Base-by-base conservation (phyloP, 768 basidiomycete genomes). In the Podaxis sp. region DNA sequence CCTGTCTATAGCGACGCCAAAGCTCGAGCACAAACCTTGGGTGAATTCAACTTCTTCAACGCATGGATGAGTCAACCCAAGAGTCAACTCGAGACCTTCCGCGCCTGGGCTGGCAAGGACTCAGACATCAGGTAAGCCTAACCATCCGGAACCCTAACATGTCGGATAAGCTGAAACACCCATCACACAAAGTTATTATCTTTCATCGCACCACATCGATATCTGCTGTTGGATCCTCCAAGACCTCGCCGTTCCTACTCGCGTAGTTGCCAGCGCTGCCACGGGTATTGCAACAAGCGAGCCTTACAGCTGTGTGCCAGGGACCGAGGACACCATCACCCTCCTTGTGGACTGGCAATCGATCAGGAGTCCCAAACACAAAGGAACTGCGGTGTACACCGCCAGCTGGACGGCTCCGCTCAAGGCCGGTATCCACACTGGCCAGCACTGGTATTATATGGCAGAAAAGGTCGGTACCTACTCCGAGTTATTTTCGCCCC, bases 11-110 rank as follows among this genome's bases (percentile, higher is more conserved):
- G 90, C 69, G 94, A 97, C 71, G 95, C 94, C 41, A 89, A 86
- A 69, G 88, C 86, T 3, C 87, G 89, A 57, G 90, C 90, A 29
- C 83, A 81, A 27, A 75, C 83, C 6, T 80, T 96, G 25, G 93
- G 94, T 37, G 93, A 96, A 74, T 94, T 95, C 78, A 96, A 95
- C 77, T 96, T 94, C 76, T 96, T 94, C 85, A 92, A 80, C 67
- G 92, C 94, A 40, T 96, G 95, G 93, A 97, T 97, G 95, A 94
- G 91, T 70, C 95, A 96, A 74, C 95, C 95, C 47, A 97, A 97
- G 77, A 88, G 85, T 69, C 95, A 97, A 75, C 82, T 97, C 27
- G 92, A 94, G 75, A 96, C 95, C 0, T 97, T 96, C 85, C 87
- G 87, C 61, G 91, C 91, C 6, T 97, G 95, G 95, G 95, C 94